phyloP scores from a whole-genome alignment of 1,284 basidiomycete genomes.

The Cutaneotrichosporon spelunceum region DNA sequence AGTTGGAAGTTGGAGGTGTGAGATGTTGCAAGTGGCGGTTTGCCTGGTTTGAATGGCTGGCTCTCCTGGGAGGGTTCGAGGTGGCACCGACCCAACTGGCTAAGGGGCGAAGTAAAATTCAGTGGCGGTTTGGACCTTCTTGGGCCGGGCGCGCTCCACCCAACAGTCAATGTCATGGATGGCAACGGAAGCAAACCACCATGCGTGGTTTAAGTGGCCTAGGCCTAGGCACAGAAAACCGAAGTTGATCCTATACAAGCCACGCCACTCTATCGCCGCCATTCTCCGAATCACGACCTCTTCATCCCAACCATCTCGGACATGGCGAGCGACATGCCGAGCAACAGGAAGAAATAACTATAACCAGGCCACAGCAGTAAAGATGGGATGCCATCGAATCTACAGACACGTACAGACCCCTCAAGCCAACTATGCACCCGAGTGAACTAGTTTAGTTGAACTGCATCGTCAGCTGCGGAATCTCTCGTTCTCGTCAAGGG shows the following conservation, averaged over 20 bases:
- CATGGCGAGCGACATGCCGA: neutral
- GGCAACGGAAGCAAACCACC: neutral
- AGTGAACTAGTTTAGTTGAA: constrained; percentile 35
- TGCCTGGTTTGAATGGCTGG: neutral
- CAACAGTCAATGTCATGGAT: too few relatives aligned
- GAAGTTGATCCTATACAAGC: neutral
- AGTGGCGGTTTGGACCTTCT: neutral
- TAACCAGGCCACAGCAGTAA: constrained; percentile 1
- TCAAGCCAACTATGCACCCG: constrained; percentile 15
- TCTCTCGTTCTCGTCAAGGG: too few relatives aligned
- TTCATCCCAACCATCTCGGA: neutral
- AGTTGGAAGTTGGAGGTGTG: neutral
- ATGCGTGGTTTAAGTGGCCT: neutral
- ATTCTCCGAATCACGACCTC: constrained; percentile 3
- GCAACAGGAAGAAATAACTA: neutral
- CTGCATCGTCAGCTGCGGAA: constrained; percentile 21
- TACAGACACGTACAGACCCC: constrained; percentile 22
- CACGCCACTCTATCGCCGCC: neutral
- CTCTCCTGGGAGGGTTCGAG: neutral
- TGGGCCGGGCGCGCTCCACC: neutral
- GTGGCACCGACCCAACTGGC: neutral
- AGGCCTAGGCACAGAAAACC: neutral
- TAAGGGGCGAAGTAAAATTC: neutral
- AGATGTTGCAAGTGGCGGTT: constrained; percentile 2
- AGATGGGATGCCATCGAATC: constrained; percentile 26